Percentiles rank a stretch among this genome's conserved stretches.
phyloP scores from a whole-genome alignment of 2,329 filamentous ascomycete genomes.

The Aspergillus hiratsukae region DNA sequence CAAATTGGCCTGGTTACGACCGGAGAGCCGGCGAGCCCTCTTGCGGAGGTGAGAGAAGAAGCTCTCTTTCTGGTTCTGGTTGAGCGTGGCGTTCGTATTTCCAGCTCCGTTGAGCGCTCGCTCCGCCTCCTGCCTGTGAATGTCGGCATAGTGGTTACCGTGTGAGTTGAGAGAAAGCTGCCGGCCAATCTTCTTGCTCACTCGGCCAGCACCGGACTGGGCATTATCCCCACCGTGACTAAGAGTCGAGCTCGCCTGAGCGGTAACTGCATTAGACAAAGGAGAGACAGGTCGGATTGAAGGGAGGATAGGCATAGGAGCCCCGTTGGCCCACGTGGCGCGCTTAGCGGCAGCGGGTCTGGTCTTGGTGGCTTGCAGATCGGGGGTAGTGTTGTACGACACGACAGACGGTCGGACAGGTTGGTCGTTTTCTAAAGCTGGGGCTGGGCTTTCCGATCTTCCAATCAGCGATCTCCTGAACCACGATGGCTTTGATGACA shows the following conservation, averaged over 20 bases:
- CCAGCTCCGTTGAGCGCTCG: constrained; percentile 78
- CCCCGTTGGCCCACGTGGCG: constrained; percentile 86
- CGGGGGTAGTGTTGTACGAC: constrained; percentile 37
- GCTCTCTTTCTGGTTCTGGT: constrained; percentile 86
- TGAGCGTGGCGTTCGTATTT: constrained; percentile 69
- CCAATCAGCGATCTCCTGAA: constrained; percentile 92
- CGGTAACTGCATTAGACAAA: constrained; percentile 88
- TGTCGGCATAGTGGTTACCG: constrained; percentile 86
- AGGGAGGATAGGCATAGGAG: constrained; percentile 89
- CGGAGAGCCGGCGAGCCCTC: constrained; percentile 84
- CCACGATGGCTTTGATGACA: constrained; percentile 86
- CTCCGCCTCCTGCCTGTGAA: constrained; percentile 87
- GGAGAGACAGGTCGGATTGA: constrained; percentile 93
- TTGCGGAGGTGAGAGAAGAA: constrained; percentile 98
- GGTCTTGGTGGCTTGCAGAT: constrained; percentile 47
- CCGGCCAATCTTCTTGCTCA: constrained; percentile 83
- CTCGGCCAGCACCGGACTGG: constrained; percentile 53
- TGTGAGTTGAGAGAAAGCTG: constrained; percentile 90
- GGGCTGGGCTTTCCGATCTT: constrained; percentile 64
- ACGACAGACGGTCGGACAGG: constrained; percentile 40
- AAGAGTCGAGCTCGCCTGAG: constrained; percentile 70
- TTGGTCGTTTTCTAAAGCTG: constrained; percentile 43
- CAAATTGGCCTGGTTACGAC: constrained; percentile 78
- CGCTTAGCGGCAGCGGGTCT: constrained; percentile 68
- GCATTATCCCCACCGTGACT: constrained; percentile 48